Evolutionary conservation across 805 yeast genomes (phyloP), one percentile per base, ranked within the genome.

Genomic region (Sugiyamaella lignohabitans): DNA sequence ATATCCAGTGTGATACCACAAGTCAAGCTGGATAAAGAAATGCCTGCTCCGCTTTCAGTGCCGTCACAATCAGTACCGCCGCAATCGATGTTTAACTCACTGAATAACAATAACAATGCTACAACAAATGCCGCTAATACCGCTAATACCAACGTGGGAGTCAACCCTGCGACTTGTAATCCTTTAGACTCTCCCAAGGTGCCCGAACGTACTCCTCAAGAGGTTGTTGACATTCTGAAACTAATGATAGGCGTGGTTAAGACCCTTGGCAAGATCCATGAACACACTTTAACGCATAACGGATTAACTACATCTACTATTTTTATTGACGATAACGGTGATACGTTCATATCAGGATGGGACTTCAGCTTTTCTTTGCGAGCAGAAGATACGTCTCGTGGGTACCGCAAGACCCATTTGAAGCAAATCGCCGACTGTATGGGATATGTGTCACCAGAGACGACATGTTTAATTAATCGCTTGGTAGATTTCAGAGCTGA

Each of bases 361-460:
- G 79, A 74, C 52, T 75, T 72, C 48, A 56, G 69, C 35, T 75
- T 74, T 49, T 53, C 73, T 2, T 59, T 66, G 14, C 59, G 59
- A 20, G 63, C 65, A 1, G 80, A 76, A 47, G 71, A 68, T 46
- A 62, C 73, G 23, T 54, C 66, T 14, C 61, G 68, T 41, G 71
- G 73, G 17, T 74, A 66, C 50, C 56, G 79, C 22, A 63, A 68
- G 27, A 57, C 66, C n/a, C 71, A 73, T 49, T 59, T 68, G 48
- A 55, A 61, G 44, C 63, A 62, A 24, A 59, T 72, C 14, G 63
- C 65, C 1, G 69, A 67, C 23, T 62, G 69, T 48, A 56, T 74
- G 18, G 75, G 76, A 0, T 76, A 69, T 52, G 68, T 73, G 51
- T 70, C 79, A 1, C 80, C 80, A 1, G 80, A 76, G 55, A 65